These are phyloP conservation scores for Alternaria sp. DNA, from an alignment of 2,329 filamentous ascomycete genomes.

Conservation along the genomic window DNA sequence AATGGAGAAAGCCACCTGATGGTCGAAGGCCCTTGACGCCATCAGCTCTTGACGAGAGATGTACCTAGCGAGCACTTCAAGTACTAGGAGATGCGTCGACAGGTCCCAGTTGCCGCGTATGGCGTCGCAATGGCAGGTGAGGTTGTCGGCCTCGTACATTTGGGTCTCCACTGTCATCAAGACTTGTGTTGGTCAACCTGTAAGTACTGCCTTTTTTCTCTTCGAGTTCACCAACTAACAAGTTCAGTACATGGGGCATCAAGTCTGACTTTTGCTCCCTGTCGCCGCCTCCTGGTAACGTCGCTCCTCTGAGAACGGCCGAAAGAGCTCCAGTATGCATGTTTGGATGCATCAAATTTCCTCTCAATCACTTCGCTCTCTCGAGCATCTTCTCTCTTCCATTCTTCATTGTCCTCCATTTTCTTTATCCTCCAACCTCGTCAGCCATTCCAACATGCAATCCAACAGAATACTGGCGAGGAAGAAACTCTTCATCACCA, in stretches of 20 bases:
- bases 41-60: no score
- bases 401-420: not conserved
- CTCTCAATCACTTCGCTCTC: not conserved
- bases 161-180: not conserved
- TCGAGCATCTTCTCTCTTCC: not conserved
- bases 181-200: not conserved
- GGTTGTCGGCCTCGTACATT: not conserved
- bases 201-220: not conserved
- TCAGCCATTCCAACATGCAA: not conserved
- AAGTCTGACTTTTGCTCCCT: not conserved
- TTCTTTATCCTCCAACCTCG: not conserved
- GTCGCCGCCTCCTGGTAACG: conserved; percentile 6
- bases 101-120: not conserved
- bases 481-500: not conserved
- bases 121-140: not conserved
- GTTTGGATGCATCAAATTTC: not conserved
- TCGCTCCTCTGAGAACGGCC: not conserved
- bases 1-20: no score
- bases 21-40: no score
- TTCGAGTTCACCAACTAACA: not conserved
- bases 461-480: not conserved
- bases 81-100: not conserved
- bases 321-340: conserved; percentile 6
- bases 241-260: not conserved
- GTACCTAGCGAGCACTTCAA: no score